Percentiles rank a stretch among this genome's conserved stretches.
phyloP scores from a whole-genome alignment of 495 filamentous ascomycete genomes.

The Geoglossum glabrum region DNA sequence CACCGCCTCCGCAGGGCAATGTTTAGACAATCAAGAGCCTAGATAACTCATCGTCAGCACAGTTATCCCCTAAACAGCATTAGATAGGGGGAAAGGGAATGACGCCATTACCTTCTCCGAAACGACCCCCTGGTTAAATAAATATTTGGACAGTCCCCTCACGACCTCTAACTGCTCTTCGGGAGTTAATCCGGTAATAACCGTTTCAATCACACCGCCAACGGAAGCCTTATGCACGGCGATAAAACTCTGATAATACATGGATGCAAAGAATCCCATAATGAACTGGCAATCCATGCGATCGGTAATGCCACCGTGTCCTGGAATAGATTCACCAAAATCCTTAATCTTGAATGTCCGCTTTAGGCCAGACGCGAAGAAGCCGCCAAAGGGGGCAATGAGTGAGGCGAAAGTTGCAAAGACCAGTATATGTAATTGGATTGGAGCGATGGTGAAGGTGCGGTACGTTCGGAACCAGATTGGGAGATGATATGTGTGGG shows the following conservation, averaged over 20 bases:
- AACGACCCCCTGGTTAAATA: slow-evolving; percentile 65
- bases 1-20: background rate
- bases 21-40: slow-evolving; percentile 12
- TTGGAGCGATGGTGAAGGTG: slow-evolving; percentile 50
- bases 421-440: slow-evolving; percentile 84
- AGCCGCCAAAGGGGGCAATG: slow-evolving; percentile 95
- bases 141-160: slow-evolving; percentile 59
- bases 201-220: slow-evolving; percentile 70
- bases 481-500: slow-evolving; percentile 64
- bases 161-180: slow-evolving; percentile 86
- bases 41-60: background rate
- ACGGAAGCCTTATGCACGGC: slow-evolving; percentile 63
- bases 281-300: slow-evolving; percentile 99
- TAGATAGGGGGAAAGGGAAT: background rate
- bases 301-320: slow-evolving; percentile 96
- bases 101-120: slow-evolving; percentile 31
- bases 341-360: slow-evolving; percentile 99
- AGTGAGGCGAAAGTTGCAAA: slow-evolving; percentile 90
- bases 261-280: slow-evolving; percentile 96
- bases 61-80: background rate
- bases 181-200: slow-evolving; percentile 59
- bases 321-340: slow-evolving; percentile 94
- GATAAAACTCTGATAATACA: slow-evolving; percentile 98
- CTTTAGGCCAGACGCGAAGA: slow-evolving; percentile 96
- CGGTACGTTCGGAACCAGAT: slow-evolving; percentile 37